Evolutionary conservation across 805 yeast genomes (phyloP), one percentile per base, ranked within the genome.

Genomic region (Saccharomycodes ludwigii): DNA sequence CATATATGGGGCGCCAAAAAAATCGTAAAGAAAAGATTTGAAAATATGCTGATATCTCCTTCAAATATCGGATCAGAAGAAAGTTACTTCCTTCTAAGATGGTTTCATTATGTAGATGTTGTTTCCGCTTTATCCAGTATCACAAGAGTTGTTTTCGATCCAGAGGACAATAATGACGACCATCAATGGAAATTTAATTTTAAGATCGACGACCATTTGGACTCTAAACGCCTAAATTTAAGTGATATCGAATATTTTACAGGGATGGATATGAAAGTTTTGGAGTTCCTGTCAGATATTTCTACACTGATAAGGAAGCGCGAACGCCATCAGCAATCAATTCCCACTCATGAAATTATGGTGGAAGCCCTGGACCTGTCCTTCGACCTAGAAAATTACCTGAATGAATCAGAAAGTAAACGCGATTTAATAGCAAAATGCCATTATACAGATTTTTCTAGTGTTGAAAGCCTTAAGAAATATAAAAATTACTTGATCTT

Each of bases 81-180:
- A 3, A 52, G 71, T 0, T 71, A 58, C 38, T 79, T 79, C 41
- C 55, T 79, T 27, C 58, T 68, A 40, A 54, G 85, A 31, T 76
- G 84, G 82, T 77, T 73, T 46, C 74, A 73, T 0, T 79, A 75
- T 44, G 54, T 75, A 21, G 84, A 76, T 43, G 68, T 76, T 3
- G 59, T 78, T 14, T 77, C 82, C 0, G 65, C 72, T 1, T 54
- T 79, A 16, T 69, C 81, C 1, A 65, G 82, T 0, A 65, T 79
- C 3, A 52, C 40, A 3, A 19, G 37, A 13, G 23, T 33, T 17
- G 26, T n/a, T n/a, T n/a, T n/a, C n/a, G n/a, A n/a, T n/a, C n/a
- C n/a, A n/a, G n/a, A n/a, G n/a, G n/a, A n/a, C n/a, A n/a, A n/a
- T n/a, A n/a, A n/a, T n/a, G n/a, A n/a, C n/a, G n/a, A n/a, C n/a